Evolutionary conservation across 2,329 filamentous ascomycete genomes (phyloP).

Genomic region (Monosporascus sp.): DNA sequence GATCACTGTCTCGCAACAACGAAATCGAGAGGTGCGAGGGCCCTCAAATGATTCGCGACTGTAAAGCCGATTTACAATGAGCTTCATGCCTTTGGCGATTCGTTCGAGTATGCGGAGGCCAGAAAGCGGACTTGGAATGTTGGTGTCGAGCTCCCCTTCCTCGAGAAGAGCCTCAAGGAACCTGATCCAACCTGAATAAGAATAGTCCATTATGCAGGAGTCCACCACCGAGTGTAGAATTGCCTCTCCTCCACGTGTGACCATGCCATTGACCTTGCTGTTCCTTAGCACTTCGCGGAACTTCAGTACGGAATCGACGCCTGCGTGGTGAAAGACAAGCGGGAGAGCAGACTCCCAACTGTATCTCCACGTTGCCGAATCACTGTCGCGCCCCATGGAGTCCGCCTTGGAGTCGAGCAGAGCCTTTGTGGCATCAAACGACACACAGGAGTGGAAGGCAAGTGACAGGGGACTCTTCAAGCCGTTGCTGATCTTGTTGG

Average conservation of each 20-base stretch:
- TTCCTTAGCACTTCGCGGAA: not conserved
- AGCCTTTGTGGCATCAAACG: too few relatives aligned
- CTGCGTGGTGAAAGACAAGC: not conserved
- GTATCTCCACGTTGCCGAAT: not conserved
- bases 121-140: not conserved
- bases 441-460: too few relatives aligned
- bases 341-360: not conserved
- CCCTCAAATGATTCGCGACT: too few relatives aligned
- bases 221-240: not conserved
- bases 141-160: not conserved
- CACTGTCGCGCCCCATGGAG: not conserved
- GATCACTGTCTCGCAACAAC: not conserved
- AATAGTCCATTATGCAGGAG: not conserved
- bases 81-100: not conserved
- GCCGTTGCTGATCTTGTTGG: too few relatives aligned
- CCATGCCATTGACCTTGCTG: not conserved
- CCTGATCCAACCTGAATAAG: too few relatives aligned
- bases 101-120: not conserved
- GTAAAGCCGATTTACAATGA: not conserved
- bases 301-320: not conserved
- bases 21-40: not conserved
- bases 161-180: not conserved
- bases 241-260: not conserved
- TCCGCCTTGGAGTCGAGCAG: too few relatives aligned
- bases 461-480: too few relatives aligned